phyloP scores from a whole-genome alignment of 2,329 filamentous ascomycete genomes.

The Colletotrichum sp. region DNA sequence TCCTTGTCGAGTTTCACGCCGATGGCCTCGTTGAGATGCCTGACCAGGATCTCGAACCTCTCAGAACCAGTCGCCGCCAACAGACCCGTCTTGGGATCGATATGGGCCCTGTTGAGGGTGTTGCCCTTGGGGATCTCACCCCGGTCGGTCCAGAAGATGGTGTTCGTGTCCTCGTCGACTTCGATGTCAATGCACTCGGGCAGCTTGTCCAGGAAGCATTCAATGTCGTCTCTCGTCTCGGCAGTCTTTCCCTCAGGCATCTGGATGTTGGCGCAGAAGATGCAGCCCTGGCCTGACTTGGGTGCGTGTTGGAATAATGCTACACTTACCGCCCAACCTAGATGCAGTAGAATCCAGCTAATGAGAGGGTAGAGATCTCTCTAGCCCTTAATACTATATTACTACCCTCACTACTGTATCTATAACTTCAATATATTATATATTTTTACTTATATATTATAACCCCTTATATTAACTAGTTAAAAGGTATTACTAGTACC shows the following conservation, averaged over 20 bases:
- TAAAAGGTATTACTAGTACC: too few species aligned
- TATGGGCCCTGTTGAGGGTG: slow-evolving; percentile 47
- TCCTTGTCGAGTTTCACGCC: slow-evolving; percentile 45
- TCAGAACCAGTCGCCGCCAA: not conserved
- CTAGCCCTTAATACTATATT: too few species aligned
- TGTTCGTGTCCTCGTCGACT: slow-evolving; percentile 47
- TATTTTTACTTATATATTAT: too few species aligned
- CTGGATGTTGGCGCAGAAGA: slow-evolving; percentile 54
- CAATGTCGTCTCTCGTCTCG: slow-evolving; percentile 43
- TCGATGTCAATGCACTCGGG: slow-evolving; percentile 65
- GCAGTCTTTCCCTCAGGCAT: slow-evolving; percentile 38
- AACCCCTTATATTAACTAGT: too few species aligned
- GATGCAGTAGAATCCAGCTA: too few species aligned
- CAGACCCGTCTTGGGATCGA: slow-evolving; percentile 19
- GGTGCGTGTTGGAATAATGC: slow-evolving; percentile 25
- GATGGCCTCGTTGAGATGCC: slow-evolving; percentile 51
- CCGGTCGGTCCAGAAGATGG: slow-evolving; percentile 66
- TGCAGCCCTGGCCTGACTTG: slow-evolving; percentile 55
- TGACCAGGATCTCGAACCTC: slow-evolving; percentile 30
- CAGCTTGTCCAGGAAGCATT: slow-evolving; percentile 45
- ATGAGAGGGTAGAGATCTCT: too few species aligned
- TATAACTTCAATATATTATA: too few species aligned
- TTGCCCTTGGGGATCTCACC: slow-evolving; percentile 63
- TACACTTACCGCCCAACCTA: too few species aligned
- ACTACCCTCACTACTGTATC: too few species aligned